phyloP scores from a whole-genome alignment of 208 protist genomes.

The Spongospora subterranea region DNA sequence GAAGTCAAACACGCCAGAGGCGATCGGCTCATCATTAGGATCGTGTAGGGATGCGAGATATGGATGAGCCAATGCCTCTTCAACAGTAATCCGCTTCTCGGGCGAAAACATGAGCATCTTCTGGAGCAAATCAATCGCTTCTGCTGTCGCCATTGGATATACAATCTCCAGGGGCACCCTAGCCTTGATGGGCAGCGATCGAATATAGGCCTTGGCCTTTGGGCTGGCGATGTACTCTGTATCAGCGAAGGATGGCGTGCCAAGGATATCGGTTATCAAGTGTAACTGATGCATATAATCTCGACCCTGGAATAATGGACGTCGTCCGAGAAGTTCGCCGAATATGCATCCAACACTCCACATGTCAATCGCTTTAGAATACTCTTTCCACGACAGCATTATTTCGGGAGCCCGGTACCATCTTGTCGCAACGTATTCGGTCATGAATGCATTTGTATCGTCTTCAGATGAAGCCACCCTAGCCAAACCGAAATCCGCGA shows the following conservation, averaged over 20 bases:
- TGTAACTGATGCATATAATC: conserved; percentile 64
- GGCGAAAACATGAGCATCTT: conserved; percentile 89
- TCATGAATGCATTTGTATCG: conserved; percentile 67
- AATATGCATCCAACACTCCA: conserved; percentile 78
- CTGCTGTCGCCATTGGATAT: neutral
- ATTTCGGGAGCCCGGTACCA: conserved; percentile 81
- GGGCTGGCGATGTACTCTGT: conserved; percentile 80
- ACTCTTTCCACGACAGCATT: conserved; percentile 73
- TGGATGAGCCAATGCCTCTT: conserved; percentile 86
- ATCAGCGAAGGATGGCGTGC: conserved; percentile 85
- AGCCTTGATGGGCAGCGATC: conserved; percentile 45
- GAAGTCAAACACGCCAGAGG: conserved; percentile 69
- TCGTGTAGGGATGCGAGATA: conserved; percentile 80
- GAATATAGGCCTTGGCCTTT: conserved; percentile 70
- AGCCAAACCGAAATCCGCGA: conserved; percentile 83
- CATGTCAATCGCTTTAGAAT: conserved; percentile 77
- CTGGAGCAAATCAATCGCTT: conserved; percentile 66
- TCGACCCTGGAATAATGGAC: conserved; percentile 63
- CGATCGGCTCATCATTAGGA: conserved; percentile 75
- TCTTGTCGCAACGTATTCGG: conserved; percentile 78
- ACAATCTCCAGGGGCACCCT: conserved; percentile 20
- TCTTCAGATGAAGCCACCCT: conserved; percentile 58
- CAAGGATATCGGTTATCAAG: conserved; percentile 85
- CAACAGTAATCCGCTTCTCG: conserved; percentile 85
- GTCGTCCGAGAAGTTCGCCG: conserved; percentile 72